Base-by-base conservation (phyloP, 2,329 filamentous ascomycete species). In the Colletotrichum lini region DNA sequence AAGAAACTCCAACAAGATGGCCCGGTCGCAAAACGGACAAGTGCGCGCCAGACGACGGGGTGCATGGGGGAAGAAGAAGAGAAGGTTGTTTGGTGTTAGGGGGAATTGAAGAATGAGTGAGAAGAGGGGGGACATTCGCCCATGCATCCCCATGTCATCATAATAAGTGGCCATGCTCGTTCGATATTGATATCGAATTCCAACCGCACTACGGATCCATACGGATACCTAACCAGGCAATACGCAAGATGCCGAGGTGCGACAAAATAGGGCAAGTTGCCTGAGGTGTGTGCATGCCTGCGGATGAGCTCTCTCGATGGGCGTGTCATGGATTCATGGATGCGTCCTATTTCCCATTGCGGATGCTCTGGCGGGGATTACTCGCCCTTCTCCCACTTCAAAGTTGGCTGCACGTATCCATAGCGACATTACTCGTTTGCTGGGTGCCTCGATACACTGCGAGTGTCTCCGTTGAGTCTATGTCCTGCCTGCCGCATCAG, bases 151-250 rank as follows among this genome's bases (percentile, higher is more conserved):
- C 50, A 57, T 61, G 64, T 62, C 64, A 67, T 70, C 42, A 60
- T 56, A 61, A 61, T 56, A 67, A 62, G 57, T 64, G 65, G 65
- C 38, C 65, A 62, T 68, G 53, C 68, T 49, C 45, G 52, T 53
- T 59, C 45, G 58, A 71, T 54, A 63, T 63, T 53, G 68, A 68
- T 68, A 63, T 71, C 68, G 47, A 68, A 30, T 57, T 47, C 65
- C 57, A 62, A 53, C 57, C 47, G 38, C 23, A 38, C 35, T 38
- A 38, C 35, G 35, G 35, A 38, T 38, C 35, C 35, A 38, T 38
- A 38, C 35, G 35, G 35, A 38, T 38, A 10, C 35, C 8, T 38
- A 38, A 38, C 35, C 35, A 38, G 35, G 35, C 35, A 38, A 10
- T 35, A 40, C 35, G 30, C 52, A 57, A 65, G 26, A 35, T 49